Evolutionary conservation across 2,329 filamentous ascomycete genomes (phyloP), one percentile per base, ranked within the genome.

Genomic region (Penicillium corylophilum): DNA sequence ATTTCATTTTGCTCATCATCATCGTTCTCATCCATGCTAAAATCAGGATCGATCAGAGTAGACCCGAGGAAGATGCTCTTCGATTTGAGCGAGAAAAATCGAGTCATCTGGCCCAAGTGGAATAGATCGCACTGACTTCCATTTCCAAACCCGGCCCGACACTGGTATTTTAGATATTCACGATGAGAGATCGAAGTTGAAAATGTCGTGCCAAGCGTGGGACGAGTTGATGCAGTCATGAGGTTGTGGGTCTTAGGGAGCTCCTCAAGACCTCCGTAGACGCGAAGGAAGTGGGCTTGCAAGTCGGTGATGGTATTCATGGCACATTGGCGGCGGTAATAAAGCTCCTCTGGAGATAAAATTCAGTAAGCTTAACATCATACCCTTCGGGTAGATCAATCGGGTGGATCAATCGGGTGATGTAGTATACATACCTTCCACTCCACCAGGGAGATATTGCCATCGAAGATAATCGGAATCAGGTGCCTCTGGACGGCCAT

Each of bases 51-150:
- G 20, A 74, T 62, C 16, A 74, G 44, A 5, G 62, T 72, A 15
- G 72, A 75, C 39, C 71, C 71, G n/a, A 77, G 38, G 31, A 73
- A 71, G 31, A 75, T 64, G 0, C 71, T 75, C 43, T 69, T 74
- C 29, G 73, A 68, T 29, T 73, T 68, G 28, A 72, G 54, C 5
- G 68, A 56, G 36, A 77, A 74, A 53, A 76, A 77, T 9, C 72
- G 70, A 18, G 70, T 64, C 64, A 75, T 75, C 55, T 76, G 72
- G 12, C 74, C 74, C 1, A 76, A 61, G 39, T 77, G 73, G 50
- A 76, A 77, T 5, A 71, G 64, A 50, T 77, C 74, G 51, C 74
- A 77, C 48, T 71, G 68, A 39, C 65, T 69, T 6, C 72, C 74
- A 38, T 75, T 75, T 39, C 63, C 70, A 50, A 73, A 69, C 10